Evolutionary conservation across 2,329 filamentous ascomycete species (phyloP).

Genomic region (Dryadomyces quercus-mongolicae): DNA sequence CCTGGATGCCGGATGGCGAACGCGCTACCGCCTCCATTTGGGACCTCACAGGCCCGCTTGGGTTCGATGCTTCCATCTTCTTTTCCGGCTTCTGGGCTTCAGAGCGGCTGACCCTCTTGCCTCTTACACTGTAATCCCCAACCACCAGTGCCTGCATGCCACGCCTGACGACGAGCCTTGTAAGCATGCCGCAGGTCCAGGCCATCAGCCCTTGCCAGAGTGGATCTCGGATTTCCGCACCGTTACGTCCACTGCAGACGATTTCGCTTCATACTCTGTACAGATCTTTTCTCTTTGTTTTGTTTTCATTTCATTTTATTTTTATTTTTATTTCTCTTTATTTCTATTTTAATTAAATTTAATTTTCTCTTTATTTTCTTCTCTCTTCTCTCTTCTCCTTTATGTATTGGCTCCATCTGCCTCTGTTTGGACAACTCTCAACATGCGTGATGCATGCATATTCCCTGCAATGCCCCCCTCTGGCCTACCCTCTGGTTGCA

Average conservation of each 20-base stretch:
- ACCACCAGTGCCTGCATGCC: background rate
- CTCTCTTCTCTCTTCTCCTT: background rate
- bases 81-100: slow-evolving; percentile 18
- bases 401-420: background rate
- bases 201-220: background rate
- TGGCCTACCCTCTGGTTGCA: slow-evolving; percentile 21
- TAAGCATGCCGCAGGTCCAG: background rate
- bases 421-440: too few species aligned
- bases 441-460: slow-evolving; percentile 1
- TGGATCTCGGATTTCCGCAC: background rate
- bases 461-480: slow-evolving; percentile 12
- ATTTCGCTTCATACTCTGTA: too few species aligned
- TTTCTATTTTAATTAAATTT: background rate
- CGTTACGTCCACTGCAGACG: background rate
- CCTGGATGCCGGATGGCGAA: background rate
- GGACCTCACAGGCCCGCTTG: background rate
- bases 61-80: slow-evolving; percentile 7
- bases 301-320: background rate
- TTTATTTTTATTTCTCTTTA: background rate
- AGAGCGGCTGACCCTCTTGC: background rate
- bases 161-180: background rate
- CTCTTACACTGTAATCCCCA: background rate
- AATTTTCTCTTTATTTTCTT: too few species aligned
- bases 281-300: too few species aligned
- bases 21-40: background rate